Evolutionary conservation across 2,329 filamentous ascomycete species (phyloP), one percentile per base, ranked within the genome.

Genomic region (Ophiostoma sp.): DNA sequence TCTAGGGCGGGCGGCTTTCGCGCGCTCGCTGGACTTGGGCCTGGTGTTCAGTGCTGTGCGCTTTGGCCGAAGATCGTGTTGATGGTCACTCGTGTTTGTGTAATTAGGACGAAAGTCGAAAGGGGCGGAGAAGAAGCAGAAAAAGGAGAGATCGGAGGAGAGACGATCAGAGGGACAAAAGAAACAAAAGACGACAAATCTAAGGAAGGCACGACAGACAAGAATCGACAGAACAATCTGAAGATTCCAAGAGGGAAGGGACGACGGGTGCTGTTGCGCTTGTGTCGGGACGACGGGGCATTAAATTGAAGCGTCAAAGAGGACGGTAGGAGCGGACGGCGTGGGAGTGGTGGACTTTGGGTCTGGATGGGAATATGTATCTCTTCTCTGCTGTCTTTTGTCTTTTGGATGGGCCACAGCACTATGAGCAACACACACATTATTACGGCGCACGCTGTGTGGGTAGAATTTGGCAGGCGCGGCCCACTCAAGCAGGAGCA

Each of bases 401-500:
- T 50, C 17, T 57, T 63, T 31, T 39, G 59, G 19, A 64, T 64
- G 22, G 63, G 36, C 61, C n/a, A 66, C 36, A 66, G 36, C 36
- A 17, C 36, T 52, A 19, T 22, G 11, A 52, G 36, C 19, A 36
- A 15, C 59, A 45, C n/a, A 25, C n/a, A 42, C 61, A 64, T 45
- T 45, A 66, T 25, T 28, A 66, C 36, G 39, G 61, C 36, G 61
- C 61, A 61, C 61, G 61, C 61, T 8, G 45, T 57, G 31, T 70
- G 68, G 68, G 68, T 70, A 69, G 66, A 22, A 48, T 36, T 52
- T 71, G 69, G 57, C 57, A 64, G 70, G 70, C 42, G 70, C 57
- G 69, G 69, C 69, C 69, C 69, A 71, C 69, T 31, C 31, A 28
- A 59, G 68, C 68, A 55, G 50, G n/a, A 70, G 48, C 66, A 59